These are phyloP conservation scores for Trichoderma semiorbis DNA, from an alignment of 2,329 filamentous ascomycete genomes.

Conservation along the genomic window DNA sequence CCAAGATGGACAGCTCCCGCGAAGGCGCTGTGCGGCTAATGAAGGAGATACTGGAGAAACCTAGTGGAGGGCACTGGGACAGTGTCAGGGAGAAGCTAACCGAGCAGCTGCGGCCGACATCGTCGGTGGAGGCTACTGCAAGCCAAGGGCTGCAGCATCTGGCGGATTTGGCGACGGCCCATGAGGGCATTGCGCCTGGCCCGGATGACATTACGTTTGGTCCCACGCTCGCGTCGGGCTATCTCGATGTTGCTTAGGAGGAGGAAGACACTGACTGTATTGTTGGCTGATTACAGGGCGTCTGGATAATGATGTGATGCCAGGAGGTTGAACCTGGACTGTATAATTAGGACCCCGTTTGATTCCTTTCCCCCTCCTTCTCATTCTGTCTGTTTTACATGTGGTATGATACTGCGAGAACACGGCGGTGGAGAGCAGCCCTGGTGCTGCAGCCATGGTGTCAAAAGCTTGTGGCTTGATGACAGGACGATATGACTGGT, in stretches of 20 bases:
- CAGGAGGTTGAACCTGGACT: background rate
- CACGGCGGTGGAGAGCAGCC: background rate
- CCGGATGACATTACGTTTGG: constrained; percentile 33
- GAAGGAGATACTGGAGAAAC: constrained; percentile 54
- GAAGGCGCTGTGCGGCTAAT: constrained; percentile 56
- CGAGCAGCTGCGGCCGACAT: constrained; percentile 35
- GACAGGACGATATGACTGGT: background rate
- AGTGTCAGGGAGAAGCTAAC: constrained; percentile 46
- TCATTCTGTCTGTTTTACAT: background rate
- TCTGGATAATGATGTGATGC: background rate
- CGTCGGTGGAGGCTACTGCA: constrained; percentile 38
- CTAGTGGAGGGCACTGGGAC: constrained; percentile 54
- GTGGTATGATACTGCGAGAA: background rate
- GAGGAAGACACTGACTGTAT: background rate
- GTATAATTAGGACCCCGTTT: background rate
- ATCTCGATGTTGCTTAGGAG: constrained; percentile 30
- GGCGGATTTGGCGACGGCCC: constrained; percentile 53
- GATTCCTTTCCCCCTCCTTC: background rate
- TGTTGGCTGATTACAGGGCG: background rate
- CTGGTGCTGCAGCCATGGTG: background rate
- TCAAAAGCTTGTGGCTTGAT: background rate
- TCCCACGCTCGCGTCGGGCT: constrained; percentile 34
- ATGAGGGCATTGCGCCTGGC: constrained; percentile 32
- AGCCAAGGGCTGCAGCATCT: constrained; percentile 59
- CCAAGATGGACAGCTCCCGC: constrained; percentile 51